Conservation (phyloP, 306 rosid species). For the Canavalia gladiata region DNA sequence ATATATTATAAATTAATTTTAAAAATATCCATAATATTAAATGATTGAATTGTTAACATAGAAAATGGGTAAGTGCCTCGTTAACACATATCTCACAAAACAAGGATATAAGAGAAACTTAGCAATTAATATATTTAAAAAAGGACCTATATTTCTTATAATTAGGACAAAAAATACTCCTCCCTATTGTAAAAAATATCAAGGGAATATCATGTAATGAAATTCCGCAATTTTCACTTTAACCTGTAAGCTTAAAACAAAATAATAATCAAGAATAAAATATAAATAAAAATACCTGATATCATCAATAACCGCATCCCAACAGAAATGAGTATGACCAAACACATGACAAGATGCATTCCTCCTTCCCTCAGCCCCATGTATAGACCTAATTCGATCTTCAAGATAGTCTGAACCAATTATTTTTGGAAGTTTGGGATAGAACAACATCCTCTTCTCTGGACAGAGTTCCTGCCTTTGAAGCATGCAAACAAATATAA, state of each 20-base stretch:
- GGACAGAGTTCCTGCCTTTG: constrained; percentile 89
- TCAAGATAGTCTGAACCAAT: constrained; percentile 87
- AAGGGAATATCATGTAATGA: background rate
- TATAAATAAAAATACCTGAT: constrained; percentile 63
- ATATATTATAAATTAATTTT: too few relatives aligned
- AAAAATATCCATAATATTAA: too few relatives aligned
- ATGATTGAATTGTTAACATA: too few relatives aligned
- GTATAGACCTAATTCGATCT: constrained; percentile 77
- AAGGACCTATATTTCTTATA: too few relatives aligned
- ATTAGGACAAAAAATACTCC: too few relatives aligned
- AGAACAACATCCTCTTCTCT: constrained; percentile 95
- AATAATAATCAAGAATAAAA: background rate
- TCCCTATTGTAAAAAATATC: too few relatives aligned
- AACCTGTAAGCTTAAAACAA: background rate
- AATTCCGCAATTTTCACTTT: background rate
- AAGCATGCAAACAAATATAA: constrained; percentile 41
- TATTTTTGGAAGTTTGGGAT: constrained; percentile 87
- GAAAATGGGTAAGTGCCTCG: too few relatives aligned
- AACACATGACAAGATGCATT: constrained; percentile 74
- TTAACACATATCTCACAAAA: too few relatives aligned
- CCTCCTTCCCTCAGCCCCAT: constrained; percentile 63
- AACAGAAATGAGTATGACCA: constrained; percentile 89
- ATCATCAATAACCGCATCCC: constrained; percentile 82
- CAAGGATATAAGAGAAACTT: too few relatives aligned
- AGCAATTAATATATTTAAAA: too few relatives aligned